Evolutionary conservation across 2,329 filamentous ascomycete genomes (phyloP), one percentile per base, ranked within the genome.

Genomic region (Fusarium subglutinans): DNA sequence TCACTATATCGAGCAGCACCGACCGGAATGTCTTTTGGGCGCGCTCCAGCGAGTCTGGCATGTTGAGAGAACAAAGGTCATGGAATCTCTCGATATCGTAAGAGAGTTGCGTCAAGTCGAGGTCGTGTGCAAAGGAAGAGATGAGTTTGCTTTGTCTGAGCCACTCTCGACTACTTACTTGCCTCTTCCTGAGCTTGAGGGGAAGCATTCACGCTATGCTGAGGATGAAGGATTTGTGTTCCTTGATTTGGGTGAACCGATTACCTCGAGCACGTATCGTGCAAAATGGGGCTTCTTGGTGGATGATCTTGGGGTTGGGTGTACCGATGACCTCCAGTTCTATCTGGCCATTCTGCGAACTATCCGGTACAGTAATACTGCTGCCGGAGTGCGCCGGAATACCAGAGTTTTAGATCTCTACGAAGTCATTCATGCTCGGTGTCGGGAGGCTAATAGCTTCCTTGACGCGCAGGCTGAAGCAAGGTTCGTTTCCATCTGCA

Each of bases 201-300:
- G 43, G 1, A 77, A 75, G n/a, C 33, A 63, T 22, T 41, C 59
- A 12, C 72, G 70, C 9, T 77, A 77, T 4, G 20, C 64, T 5
- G 75, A 77, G 26, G 55, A 56, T 10, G 72, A 72, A 17, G 35
- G 47, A 4, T 76, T 67, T n/a, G 28, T 47, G 11, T 77, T 77
- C 13, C 24, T 77, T 1, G 59, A 76, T 14, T 24, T 76, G 7
- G 64, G 57, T 1, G 74, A 76, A 17, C 17, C 70, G 6, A 57
- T 76, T 5, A 67, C 56, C 8, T 43, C 40, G 4, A 54, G 63
- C 24, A 64, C 48, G 5, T 76, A 75, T 47, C 56, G 54, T 5
- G 13, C 41, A 1, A 74, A 72, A 63, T 77, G 75, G 75, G 63
- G 64, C 1, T 77, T 77, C n/a, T 22, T 76, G 43, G 70, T 77